Conservation (phyloP, 345 rosid species). For the Citrus sinensis region DNA sequence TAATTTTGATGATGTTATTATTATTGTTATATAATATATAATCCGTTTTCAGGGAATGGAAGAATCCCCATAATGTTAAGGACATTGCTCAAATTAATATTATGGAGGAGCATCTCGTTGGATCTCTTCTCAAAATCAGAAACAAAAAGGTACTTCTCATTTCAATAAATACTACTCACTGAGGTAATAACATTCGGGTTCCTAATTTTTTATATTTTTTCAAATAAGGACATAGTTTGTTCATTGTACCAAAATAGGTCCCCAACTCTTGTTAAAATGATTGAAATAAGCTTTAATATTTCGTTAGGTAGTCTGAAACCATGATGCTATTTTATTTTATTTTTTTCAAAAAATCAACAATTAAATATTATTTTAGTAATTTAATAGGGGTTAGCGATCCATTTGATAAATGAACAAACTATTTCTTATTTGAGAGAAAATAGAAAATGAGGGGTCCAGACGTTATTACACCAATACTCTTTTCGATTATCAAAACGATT, state of each 20-base stretch:
- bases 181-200: too few species aligned
- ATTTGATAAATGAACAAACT: not conserved
- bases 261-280: too few species aligned
- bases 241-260: too few species aligned
- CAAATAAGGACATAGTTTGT: too few species aligned
- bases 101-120: slow-evolving; percentile 29
- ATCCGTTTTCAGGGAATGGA: slow-evolving; percentile 21
- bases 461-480: too few species aligned
- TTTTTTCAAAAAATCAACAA: not conserved
- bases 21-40: not conserved
- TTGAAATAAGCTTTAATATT: too few species aligned
- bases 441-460: not conserved
- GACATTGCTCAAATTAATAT: slow-evolving; percentile 8
- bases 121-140: slow-evolving; percentile 8
- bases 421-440: not conserved
- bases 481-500: not conserved
- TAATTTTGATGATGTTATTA: not conserved
- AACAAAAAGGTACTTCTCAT: not conserved
- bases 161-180: too few species aligned
- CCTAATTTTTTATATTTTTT: too few species aligned
- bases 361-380: too few species aligned
- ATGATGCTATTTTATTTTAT: too few species aligned
- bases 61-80: slow-evolving; percentile 14
- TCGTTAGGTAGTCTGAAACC: too few species aligned
- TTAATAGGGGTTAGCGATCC: not conserved